These are phyloP conservation scores for Talaromyces sp. DNA, from an alignment of 2,329 filamentous ascomycete species.

Conservation along the genomic window DNA sequence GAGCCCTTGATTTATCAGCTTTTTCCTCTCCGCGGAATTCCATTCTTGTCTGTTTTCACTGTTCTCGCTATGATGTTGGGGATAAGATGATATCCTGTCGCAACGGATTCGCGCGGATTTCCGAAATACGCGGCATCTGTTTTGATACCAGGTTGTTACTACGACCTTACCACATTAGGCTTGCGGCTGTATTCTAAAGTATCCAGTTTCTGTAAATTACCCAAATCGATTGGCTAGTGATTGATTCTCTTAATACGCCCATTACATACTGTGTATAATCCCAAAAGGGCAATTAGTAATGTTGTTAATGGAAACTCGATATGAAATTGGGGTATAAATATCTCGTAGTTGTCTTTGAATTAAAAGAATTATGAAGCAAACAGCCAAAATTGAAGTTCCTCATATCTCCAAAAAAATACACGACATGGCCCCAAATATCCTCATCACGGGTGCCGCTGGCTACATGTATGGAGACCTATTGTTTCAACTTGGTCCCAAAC, in stretches of 20 bases:
- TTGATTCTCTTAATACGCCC: neutral
- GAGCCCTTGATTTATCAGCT: neutral
- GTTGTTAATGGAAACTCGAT: neutral
- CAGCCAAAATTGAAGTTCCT: neutral
- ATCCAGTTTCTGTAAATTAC: neutral
- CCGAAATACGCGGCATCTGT: neutral
- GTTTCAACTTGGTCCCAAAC: neutral
- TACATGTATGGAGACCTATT: neutral
- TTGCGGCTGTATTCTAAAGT: neutral
- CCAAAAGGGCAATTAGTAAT: neutral
- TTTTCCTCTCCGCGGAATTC: neutral
- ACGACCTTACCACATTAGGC: neutral
- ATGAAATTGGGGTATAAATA: neutral
- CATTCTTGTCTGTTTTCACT: neutral
- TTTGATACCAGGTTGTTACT: neutral
- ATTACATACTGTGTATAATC: neutral
- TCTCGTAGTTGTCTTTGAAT: neutral
- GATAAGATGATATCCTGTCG: neutral
- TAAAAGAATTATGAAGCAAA: neutral
- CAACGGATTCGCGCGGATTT: neutral
- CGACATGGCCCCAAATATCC: neutral
- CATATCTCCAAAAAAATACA: neutral
- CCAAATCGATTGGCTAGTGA: neutral
- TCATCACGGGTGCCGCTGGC: constrained; percentile 2
- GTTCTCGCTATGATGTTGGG: neutral